These are phyloP conservation scores for Paramecium pentaurelia DNA, from an alignment of 73 alveolate species.

Conservation along the genomic window DNA sequence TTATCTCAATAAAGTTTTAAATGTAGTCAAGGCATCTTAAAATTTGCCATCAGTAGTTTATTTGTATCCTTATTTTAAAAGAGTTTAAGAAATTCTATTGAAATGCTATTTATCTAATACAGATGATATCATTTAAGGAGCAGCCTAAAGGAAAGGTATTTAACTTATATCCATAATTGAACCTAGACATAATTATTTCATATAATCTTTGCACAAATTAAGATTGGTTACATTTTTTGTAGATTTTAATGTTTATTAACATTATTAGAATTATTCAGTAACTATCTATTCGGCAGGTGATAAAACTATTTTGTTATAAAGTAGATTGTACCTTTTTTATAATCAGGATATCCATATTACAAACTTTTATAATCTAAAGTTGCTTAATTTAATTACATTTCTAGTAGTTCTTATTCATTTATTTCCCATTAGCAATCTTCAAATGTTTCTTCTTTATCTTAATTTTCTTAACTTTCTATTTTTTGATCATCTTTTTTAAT, in stretches of 20 bases:
- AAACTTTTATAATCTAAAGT: neutral
- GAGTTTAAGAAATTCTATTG: neutral
- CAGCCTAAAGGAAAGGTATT: neutral
- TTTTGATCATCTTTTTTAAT: neutral
- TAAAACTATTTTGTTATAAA: neutral
- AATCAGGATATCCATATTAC: slow-evolving; percentile 7
- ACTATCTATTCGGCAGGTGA: neutral
- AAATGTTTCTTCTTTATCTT: neutral
- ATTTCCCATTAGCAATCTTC: slow-evolving; percentile 45
- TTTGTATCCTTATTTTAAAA: slow-evolving; percentile 30
- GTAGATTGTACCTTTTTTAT: neutral
- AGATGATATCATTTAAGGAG: neutral
- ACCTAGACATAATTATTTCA: neutral
- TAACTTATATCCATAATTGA: neutral
- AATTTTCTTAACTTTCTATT: neutral
- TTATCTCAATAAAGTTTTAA: neutral
- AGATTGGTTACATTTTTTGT: neutral
- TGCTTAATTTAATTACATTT: neutral
- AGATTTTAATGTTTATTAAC: neutral
- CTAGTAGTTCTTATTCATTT: neutral
- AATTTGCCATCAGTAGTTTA: slow-evolving; percentile 50
- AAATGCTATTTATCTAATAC: neutral
- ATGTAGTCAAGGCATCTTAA: slow-evolving; percentile 8
- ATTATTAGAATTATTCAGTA: neutral
- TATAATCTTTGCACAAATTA: neutral